Evolutionary conservation across 2,329 filamentous ascomycete genomes (phyloP).

Genomic region (Calycina marina): DNA sequence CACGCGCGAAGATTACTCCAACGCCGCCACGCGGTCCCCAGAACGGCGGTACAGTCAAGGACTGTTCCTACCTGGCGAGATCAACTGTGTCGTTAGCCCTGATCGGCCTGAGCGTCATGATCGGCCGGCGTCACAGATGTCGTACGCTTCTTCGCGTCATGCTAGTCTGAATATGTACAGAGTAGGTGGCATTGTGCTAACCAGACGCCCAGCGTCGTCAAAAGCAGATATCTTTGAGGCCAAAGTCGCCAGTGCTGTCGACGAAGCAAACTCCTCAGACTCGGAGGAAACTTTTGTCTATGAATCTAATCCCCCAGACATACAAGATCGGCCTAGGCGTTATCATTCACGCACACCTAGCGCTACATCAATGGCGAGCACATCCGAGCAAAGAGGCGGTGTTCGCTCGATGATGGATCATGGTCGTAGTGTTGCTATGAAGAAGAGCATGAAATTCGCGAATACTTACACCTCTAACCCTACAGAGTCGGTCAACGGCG

Average conservation of each 20-base stretch:
- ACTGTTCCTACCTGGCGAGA: slow-evolving; percentile 11
- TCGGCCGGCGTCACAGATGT: background rate
- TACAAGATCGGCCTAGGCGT: slow-evolving; percentile 47
- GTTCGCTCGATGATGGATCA: slow-evolving; percentile 49
- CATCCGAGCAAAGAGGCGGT: slow-evolving; percentile 39
- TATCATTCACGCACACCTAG: slow-evolving; percentile 93
- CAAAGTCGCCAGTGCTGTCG: slow-evolving; percentile 88
- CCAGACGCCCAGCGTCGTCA: slow-evolving; percentile 53
- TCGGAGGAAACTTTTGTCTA: slow-evolving; percentile 99
- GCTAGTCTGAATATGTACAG: slow-evolving; percentile 24
- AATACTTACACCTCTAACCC: slow-evolving; percentile 54
- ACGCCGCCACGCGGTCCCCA: slow-evolving; percentile 10
- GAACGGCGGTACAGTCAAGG: slow-evolving; percentile 17
- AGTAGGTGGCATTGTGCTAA: slow-evolving; percentile 30
- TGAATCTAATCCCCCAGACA: slow-evolving; percentile 82
- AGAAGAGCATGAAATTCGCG: slow-evolving; percentile 94
- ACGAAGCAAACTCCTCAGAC: slow-evolving; percentile 91
- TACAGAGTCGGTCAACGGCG: slow-evolving; percentile 35
- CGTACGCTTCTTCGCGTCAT: slow-evolving; percentile 21
- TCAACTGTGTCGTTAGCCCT: slow-evolving; percentile 16
- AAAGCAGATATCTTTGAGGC: slow-evolving; percentile 98
- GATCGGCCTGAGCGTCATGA: slow-evolving; percentile 13
- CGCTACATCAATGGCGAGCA: slow-evolving; percentile 68
- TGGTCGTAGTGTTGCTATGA: slow-evolving; percentile 49
- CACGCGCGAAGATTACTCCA: slow-evolving; percentile 17